phyloP scores from a whole-genome alignment of 164 flowering plant genomes.

The Cinnamomum micranthum region DNA sequence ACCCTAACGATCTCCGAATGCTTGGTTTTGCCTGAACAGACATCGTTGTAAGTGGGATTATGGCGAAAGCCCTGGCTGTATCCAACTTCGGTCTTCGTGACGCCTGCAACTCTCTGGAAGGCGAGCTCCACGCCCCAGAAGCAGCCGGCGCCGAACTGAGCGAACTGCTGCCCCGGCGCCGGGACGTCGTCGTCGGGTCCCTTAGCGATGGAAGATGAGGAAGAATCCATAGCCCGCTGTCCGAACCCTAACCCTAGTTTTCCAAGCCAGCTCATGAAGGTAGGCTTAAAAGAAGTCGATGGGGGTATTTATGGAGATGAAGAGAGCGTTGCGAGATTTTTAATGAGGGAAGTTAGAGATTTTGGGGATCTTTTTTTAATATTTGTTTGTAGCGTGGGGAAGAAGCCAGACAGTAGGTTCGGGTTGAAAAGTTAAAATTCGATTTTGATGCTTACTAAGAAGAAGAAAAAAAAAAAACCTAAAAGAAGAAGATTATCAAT shows the following conservation, averaged over 20 bases:
- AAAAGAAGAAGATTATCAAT: too few relatives aligned
- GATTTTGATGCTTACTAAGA: neutral
- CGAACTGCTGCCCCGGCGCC: constrained; percentile 51
- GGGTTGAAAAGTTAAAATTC: neutral
- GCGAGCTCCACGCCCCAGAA: constrained; percentile 96
- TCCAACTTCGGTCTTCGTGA: constrained; percentile 83
- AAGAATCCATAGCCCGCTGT: constrained; percentile 4
- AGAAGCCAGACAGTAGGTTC: neutral
- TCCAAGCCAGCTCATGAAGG: constrained; percentile 8
- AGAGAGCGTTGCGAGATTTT: neutral
- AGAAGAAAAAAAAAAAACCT: too few relatives aligned
- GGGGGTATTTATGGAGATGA: neutral
- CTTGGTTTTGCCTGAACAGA: constrained; percentile 64
- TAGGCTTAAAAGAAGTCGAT: neutral
- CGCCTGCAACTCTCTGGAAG: constrained; percentile 74
- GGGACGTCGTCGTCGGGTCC: constrained; percentile 10
- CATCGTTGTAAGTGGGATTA: constrained; percentile 56
- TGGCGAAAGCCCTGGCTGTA: constrained; percentile 71
- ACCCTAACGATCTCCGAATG: constrained; percentile 80
- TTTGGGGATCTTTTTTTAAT: neutral
- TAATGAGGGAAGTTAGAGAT: neutral
- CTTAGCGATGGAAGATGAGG: constrained; percentile 7
- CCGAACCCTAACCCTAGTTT: constrained; percentile 3
- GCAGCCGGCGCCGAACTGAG: constrained; percentile 91
- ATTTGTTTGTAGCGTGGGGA: neutral